A percentile compares a stretch with the other conserved stretches of the same genome.
phyloP scores from a whole-genome alignment of 768 basidiomycete species.

The Amanita pseudoporphyria region DNA sequence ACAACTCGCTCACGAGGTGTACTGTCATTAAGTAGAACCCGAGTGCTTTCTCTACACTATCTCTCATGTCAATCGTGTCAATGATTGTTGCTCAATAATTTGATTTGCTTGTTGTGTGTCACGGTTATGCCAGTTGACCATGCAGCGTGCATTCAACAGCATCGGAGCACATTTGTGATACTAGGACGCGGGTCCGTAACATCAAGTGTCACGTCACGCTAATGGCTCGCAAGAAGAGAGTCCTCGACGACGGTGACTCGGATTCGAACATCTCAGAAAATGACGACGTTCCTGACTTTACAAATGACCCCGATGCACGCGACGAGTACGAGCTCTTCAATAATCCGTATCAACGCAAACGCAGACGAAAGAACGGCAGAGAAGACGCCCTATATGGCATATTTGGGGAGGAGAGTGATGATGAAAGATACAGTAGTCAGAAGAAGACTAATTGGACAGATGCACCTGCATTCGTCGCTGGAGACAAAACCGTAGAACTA shows the following conservation, averaged over 20 bases:
- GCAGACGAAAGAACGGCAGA: conserved; percentile 52
- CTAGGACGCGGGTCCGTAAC: too few species aligned
- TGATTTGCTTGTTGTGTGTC: too few species aligned
- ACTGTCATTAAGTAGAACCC: too few species aligned
- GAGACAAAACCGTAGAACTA: conserved; percentile 40
- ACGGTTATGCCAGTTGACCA: too few species aligned
- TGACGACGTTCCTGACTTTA: conserved; percentile 32
- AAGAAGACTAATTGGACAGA: conserved; percentile 62
- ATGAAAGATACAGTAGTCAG: conserved; percentile 32
- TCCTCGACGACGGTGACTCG: conserved; percentile 66
- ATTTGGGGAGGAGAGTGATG: conserved; percentile 65
- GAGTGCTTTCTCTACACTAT: too few species aligned
- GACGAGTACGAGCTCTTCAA: conserved; percentile 72
- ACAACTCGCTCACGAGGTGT: too few species aligned
- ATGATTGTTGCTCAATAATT: too few species aligned
- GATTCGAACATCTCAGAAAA: conserved; percentile 57
- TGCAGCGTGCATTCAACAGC: too few species aligned
- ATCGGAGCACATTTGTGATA: too few species aligned
- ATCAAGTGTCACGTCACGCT: background rate
- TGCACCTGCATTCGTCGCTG: conserved; percentile 66
- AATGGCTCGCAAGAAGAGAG: conserved; percentile 74
- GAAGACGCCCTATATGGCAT: conserved; percentile 73
- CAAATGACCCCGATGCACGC: conserved; percentile 50
- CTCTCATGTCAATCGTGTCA: too few species aligned
- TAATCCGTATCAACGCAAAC: conserved; percentile 67